A percentile compares a stretch with the other conserved stretches of the same genome.
Conservation (phyloP, 352 stramenopile genomes). For the Phytophthora pluvialis region DNA sequence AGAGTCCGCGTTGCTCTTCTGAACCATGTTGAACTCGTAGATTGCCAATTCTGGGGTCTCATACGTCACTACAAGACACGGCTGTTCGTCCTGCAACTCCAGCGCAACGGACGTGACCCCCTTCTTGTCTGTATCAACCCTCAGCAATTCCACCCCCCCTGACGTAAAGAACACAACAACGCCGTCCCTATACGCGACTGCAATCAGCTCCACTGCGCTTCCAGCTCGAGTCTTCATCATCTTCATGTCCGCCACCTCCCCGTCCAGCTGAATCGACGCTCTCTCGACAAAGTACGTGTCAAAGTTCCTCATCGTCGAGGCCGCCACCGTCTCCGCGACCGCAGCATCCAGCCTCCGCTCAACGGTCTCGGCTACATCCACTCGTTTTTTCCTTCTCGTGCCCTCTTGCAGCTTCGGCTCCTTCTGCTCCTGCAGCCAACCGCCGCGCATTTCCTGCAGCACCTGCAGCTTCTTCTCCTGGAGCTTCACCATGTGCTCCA, state of each 20-base stretch:
- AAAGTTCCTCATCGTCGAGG: slow-evolving; percentile 24
- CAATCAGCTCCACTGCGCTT: slow-evolving; percentile 43
- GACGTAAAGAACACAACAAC: slow-evolving; percentile 45
- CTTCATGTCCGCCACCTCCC: slow-evolving; percentile 45
- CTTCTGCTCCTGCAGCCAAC: slow-evolving; percentile 24
- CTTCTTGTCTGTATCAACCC: slow-evolving; percentile 5
- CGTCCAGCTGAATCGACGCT: slow-evolving; percentile 6
- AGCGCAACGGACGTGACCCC: slow-evolving; percentile 24
- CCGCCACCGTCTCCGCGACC: background rate
- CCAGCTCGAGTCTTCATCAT: slow-evolving; percentile 43
- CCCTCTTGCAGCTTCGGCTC: background rate
- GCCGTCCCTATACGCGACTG: slow-evolving; percentile 36
- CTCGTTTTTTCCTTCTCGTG: background rate
- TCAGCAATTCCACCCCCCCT: slow-evolving; percentile 27
- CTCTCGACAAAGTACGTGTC: slow-evolving; percentile 55
- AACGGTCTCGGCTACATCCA: slow-evolving; percentile 16
- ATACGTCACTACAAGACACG: slow-evolving; percentile 30
- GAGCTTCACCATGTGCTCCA: slow-evolving; percentile 52
- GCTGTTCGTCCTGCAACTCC: slow-evolving; percentile 20
- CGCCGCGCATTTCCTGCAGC: slow-evolving; percentile 34
- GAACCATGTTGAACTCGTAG: slow-evolving; percentile 33
- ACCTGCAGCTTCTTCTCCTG: slow-evolving; percentile 51
- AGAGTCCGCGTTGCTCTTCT: background rate
- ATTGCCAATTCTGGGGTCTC: slow-evolving; percentile 10
- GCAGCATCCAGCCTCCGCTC: slow-evolving; percentile 33